These are phyloP conservation scores for Coccomyxa sp. DNA, from an alignment of 139 green algal genomes.

Conservation along the genomic window DNA sequence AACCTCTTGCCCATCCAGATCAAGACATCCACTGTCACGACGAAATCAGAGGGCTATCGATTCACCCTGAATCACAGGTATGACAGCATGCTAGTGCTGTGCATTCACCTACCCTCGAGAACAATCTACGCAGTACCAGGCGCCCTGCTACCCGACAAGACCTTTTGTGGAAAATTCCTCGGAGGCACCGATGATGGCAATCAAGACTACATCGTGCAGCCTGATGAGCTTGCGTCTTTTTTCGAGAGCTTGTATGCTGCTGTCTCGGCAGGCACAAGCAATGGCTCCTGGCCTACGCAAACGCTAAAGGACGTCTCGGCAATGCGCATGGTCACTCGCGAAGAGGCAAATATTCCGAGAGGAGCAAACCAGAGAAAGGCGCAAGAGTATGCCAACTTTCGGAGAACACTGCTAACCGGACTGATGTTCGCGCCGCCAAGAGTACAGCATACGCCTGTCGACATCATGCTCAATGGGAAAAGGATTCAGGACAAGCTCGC, in stretches of 20 bases:
- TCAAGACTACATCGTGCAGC: not conserved
- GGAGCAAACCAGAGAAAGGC: not conserved
- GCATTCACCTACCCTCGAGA: not conserved
- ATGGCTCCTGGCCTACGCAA: not conserved
- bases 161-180: not conserved
- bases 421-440: not conserved
- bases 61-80: not conserved
- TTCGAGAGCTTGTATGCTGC: not conserved
- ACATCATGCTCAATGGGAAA: not conserved
- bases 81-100: not conserved
- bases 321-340: not conserved
- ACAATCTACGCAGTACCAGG: not conserved
- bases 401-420: not conserved
- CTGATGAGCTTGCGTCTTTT: not conserved
- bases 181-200: not conserved
- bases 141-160: not conserved
- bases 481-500: not conserved
- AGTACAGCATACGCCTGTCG: not conserved
- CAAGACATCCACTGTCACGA: not conserved
- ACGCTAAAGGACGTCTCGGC: not conserved
- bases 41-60: not conserved
- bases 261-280: not conserved
- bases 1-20: not conserved
- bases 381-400: not conserved
- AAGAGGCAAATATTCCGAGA: not conserved